Evolutionary conservation across 2,329 filamentous ascomycete genomes (phyloP).

Genomic region (Colletotrichum shisoi): DNA sequence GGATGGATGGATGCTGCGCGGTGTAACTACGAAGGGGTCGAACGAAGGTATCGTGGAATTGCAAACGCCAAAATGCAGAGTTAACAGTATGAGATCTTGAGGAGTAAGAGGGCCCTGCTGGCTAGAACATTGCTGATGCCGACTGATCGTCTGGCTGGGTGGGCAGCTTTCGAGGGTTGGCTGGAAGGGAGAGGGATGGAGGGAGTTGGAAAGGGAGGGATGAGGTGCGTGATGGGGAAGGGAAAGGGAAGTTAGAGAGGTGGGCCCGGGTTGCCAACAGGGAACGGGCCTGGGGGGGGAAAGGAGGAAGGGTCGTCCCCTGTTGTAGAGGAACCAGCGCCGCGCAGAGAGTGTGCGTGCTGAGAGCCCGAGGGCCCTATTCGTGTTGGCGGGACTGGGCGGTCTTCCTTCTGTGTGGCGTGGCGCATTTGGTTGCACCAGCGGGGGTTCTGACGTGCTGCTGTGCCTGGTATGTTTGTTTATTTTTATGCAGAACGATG

Average conservation of each 20-base stretch:
- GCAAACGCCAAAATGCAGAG: slow-evolving; percentile 21
- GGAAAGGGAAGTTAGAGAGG: slow-evolving; percentile 24
- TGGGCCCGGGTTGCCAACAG: slow-evolving; percentile 25
- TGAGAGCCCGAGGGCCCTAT: background rate
- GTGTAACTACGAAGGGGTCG: slow-evolving; percentile 5
- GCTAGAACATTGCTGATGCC: slow-evolving; percentile 34
- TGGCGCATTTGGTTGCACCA: slow-evolving; percentile 14
- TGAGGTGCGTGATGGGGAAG: slow-evolving; percentile 33
- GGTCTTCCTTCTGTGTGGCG: slow-evolving; percentile 15
- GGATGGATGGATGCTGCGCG: background rate
- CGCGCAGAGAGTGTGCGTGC: background rate
- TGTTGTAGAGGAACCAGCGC: slow-evolving; percentile 11
- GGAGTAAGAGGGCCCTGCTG: slow-evolving; percentile 16
- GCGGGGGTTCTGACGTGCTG: slow-evolving; percentile 30
- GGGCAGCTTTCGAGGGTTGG: slow-evolving; percentile 12
- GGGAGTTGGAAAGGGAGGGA: slow-evolving; percentile 36
- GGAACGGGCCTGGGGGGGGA: slow-evolving; percentile 35
- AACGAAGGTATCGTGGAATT: slow-evolving; percentile 31
- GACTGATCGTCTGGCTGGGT: slow-evolving; percentile 23
- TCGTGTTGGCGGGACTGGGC: slow-evolving; percentile 27
- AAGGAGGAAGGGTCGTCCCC: slow-evolving; percentile 35
- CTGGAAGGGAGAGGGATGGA: slow-evolving; percentile 32
- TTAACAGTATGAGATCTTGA: slow-evolving; percentile 18
- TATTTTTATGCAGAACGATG: slow-evolving; percentile 28
- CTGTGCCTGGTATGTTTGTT: slow-evolving; percentile 15